These are phyloP conservation scores for Torulaspora microellipsoides DNA, from an alignment of 805 yeast genomes.

Conservation along the genomic window DNA sequence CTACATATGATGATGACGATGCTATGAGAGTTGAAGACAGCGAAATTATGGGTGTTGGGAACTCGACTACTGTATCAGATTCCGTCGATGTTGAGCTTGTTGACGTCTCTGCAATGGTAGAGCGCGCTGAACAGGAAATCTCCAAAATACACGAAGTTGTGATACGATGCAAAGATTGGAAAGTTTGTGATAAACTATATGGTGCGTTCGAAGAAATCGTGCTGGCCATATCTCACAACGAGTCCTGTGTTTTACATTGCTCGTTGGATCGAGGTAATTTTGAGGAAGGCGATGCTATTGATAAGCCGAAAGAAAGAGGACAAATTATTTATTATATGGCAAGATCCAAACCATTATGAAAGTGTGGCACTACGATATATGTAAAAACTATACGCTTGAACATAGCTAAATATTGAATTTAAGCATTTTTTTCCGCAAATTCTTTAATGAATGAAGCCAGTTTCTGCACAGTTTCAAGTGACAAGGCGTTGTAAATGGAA, in stretches of 20 bases:
- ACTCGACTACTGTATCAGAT: background rate
- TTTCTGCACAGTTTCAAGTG: slow-evolving; percentile 51
- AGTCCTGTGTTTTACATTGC: slow-evolving; percentile 63
- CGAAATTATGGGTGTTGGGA: slow-evolving; percentile 7
- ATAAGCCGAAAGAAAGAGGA: slow-evolving; percentile 45
- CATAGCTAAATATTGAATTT: background rate
- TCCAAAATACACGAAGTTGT: slow-evolving; percentile 38
- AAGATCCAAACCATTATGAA: slow-evolving; percentile 27
- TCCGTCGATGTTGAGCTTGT: slow-evolving; percentile 12
- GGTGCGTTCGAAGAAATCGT: slow-evolving; percentile 58
- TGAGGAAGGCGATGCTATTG: slow-evolving; percentile 18
- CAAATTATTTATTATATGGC: slow-evolving; percentile 59
- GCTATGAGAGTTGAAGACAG: slow-evolving; percentile 25
- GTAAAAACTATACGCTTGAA: background rate
- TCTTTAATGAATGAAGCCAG: slow-evolving; percentile 54
- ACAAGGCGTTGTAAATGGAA: slow-evolving; percentile 85
- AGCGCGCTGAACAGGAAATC: slow-evolving; percentile 21
- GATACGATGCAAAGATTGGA: slow-evolving; percentile 64
- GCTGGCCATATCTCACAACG: slow-evolving; percentile 51
- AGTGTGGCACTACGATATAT: background rate
- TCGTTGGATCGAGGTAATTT: slow-evolving; percentile 47
- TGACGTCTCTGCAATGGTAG: slow-evolving; percentile 23
- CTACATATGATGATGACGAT: slow-evolving; percentile 6
- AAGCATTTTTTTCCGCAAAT: slow-evolving; percentile 47
- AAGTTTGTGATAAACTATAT: slow-evolving; percentile 54